Evolutionary conservation across 1,284 basidiomycete genomes (phyloP).

Genomic region (Naganishia liquefaciens): DNA sequence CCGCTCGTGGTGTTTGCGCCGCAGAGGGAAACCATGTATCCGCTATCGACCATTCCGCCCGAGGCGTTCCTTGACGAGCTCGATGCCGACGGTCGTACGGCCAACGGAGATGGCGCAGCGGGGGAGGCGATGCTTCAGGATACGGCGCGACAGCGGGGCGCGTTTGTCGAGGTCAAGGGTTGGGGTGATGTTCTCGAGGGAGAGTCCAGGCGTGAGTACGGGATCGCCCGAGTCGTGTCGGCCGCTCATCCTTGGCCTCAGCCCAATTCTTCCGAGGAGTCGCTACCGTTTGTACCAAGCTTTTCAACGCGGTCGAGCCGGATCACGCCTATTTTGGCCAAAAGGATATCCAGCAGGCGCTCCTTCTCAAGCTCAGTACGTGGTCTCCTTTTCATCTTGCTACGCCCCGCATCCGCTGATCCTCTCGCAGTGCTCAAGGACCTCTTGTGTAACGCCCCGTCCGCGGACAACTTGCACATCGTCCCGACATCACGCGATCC

Average conservation of each 20-base stretch:
- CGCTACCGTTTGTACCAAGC: constrained; percentile 89
- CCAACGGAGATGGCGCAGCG: not conserved
- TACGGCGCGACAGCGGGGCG: constrained; percentile 73
- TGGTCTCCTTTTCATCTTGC: constrained; percentile 1
- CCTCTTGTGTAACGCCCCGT: constrained; percentile 75
- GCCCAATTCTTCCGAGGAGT: constrained; percentile 96
- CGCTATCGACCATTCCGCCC: constrained; percentile 53
- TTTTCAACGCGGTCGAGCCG: constrained; percentile 92
- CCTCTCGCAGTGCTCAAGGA: constrained; percentile 65
- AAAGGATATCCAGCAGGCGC: constrained; percentile 96
- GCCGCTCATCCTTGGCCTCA: too few relatives aligned
- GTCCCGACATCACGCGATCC: constrained; percentile 73
- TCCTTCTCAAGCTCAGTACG: constrained; percentile 73
- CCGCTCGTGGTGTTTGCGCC: constrained; percentile 79
- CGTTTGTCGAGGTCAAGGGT: constrained; percentile 87
- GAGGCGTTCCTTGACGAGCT: constrained; percentile 4
- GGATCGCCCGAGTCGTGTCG: too few relatives aligned
- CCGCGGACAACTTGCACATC: constrained; percentile 70
- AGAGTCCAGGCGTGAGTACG: constrained; percentile 46
- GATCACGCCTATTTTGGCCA: constrained; percentile 94
- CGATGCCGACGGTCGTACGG: not conserved
- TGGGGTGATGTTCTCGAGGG: constrained; percentile 61
- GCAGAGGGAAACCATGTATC: constrained; percentile 78
- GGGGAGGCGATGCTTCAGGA: constrained; percentile 72
- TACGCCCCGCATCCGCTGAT: not conserved